These are phyloP conservation scores for Lentinus tigrinus DNA, from an alignment of 768 basidiomycete genomes.

Conservation along the genomic window DNA sequence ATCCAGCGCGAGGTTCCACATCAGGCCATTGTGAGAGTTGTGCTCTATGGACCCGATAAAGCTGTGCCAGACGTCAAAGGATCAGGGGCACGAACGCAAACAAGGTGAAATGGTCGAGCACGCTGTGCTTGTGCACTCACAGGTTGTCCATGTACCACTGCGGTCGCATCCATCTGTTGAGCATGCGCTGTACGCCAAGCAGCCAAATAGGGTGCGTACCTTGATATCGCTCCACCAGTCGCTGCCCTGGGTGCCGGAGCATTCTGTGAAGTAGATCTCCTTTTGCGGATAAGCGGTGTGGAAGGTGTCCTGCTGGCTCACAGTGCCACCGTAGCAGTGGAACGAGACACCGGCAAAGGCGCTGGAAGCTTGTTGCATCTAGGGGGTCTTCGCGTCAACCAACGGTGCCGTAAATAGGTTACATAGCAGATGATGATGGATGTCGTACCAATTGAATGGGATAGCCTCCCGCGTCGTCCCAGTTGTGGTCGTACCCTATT, in stretches of 20 bases:
- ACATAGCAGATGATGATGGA: background rate
- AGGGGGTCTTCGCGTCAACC: background rate
- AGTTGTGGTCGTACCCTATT: slow-evolving; percentile 74
- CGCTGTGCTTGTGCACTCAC: slow-evolving; percentile 33
- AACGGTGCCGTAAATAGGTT: background rate
- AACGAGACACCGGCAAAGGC: slow-evolving; percentile 67
- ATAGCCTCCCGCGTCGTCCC: slow-evolving; percentile 63
- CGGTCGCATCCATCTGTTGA: background rate
- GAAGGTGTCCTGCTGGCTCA: slow-evolving; percentile 54
- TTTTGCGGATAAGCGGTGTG: slow-evolving; percentile 55
- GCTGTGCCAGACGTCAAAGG: slow-evolving; percentile 11
- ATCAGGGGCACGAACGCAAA: background rate
- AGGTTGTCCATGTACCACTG: slow-evolving; percentile 73
- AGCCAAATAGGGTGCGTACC: slow-evolving; percentile 33
- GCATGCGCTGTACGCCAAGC: background rate
- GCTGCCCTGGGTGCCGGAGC: slow-evolving; percentile 59
- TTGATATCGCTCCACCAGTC: slow-evolving; percentile 85
- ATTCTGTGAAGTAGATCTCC: slow-evolving; percentile 61
- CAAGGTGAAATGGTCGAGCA: slow-evolving; percentile 26
- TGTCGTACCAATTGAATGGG: slow-evolving; percentile 47
- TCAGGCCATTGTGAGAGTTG: slow-evolving; percentile 49
- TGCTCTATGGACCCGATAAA: slow-evolving; percentile 44
- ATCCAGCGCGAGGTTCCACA: slow-evolving; percentile 78
- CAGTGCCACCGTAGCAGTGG: slow-evolving; percentile 67
- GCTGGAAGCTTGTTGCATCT: slow-evolving; percentile 56